Base-by-base conservation (phyloP, 805 yeast species). In the Schwanniomyces sp. region DNA sequence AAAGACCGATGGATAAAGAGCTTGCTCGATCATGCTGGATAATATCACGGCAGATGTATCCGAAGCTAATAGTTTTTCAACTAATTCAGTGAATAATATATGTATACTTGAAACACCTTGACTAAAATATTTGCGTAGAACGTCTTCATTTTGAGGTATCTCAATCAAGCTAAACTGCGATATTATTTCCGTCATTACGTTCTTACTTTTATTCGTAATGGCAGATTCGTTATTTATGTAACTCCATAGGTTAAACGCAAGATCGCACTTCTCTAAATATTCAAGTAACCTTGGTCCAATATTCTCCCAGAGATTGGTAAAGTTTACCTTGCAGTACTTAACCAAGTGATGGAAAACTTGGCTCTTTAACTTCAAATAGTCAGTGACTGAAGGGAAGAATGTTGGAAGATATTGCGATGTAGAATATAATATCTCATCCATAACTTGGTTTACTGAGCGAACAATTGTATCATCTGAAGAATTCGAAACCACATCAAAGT, bases 361-460 rank as follows among this genome's bases (percentile, higher is more conserved):
- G 3, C 73, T 64, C 44, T 95, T 78, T 45, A 76, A 63, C 4
- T 62, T 64, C 32, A 88, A 68, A 48, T 81, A 84, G 14, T 75
- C 78, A 7, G 67, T 71, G 9, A 83, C 55, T 1, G 84, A 74
- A 0, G 83, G 75, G 9, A 78, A 64, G 37, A 75, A 64, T 3
- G 79, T 72, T 3, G 89, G 84, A 16, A 85, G 67, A 53, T 82
- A 85, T 5, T 71, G 65, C 0, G 88, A 82, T 0, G 69, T 67
- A 4, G 89, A 81, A 16, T 66, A 58, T 27, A 86, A 58, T 8
- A 91, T 76, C 50, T 86, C 91, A 11, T 70, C 57, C 2, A 80
- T 67, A 3, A 88, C 77, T 5, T 66, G 56, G 2, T 63, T 51
- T 3, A 86, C 62, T n/a, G 91, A 70, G 12, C 58, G 50, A 17